phyloP scores from a whole-genome alignment of 306 rosid genomes.

The Crataegus laevigata region DNA sequence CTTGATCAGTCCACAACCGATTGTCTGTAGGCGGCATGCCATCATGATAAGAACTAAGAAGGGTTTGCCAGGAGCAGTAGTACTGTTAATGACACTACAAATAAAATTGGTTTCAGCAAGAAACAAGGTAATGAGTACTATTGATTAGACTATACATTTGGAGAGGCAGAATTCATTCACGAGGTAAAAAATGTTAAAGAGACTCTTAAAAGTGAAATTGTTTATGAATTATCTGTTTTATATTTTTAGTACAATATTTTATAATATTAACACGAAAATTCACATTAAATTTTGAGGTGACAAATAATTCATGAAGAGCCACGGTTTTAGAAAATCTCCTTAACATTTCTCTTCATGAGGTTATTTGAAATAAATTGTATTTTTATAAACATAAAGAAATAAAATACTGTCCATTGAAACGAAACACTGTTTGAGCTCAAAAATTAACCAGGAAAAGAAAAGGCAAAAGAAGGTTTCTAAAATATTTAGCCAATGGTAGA shows the following conservation, averaged over 20 bases:
- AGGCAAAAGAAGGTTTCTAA: too few species aligned
- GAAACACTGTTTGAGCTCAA: not conserved
- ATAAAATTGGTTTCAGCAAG: not conserved
- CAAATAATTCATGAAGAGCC: fast-evolving
- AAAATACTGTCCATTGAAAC: not conserved
- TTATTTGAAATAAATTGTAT: not conserved
- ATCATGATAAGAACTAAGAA: not conserved
- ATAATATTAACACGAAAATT: too few species aligned
- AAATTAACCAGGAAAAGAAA: too few species aligned
- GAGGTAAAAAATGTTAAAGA: not conserved
- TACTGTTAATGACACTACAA: not conserved
- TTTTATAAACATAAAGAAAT: too few species aligned
- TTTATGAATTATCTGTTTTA: too few species aligned
- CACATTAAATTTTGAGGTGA: too few species aligned
- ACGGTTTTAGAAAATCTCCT: too few species aligned
- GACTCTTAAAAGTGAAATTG: too few species aligned
- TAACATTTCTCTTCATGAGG: not conserved
- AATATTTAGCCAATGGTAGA: too few species aligned
- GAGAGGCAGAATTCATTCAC: not conserved
- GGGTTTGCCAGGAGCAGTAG: not conserved
- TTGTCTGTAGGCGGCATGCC: not conserved
- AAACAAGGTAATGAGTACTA: not conserved
- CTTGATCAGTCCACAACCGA: not conserved
- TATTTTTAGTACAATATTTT: too few species aligned
- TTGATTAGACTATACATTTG: not conserved